Evolutionary conservation across 306 rosid species (phyloP).

Genomic region (Sophora flavescens): DNA sequence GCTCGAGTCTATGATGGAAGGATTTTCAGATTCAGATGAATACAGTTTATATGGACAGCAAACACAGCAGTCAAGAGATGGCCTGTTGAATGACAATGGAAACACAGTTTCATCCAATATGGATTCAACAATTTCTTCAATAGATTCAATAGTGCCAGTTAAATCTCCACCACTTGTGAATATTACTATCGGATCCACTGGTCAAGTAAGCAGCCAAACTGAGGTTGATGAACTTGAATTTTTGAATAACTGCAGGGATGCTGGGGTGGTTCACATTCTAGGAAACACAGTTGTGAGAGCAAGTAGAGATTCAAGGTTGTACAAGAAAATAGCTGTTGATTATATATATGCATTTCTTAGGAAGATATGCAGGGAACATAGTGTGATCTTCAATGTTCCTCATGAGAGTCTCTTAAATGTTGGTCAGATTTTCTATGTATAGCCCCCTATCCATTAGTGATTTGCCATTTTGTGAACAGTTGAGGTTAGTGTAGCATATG

Average conservation of each 20-base stretch:
- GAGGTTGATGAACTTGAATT: constrained; percentile 83
- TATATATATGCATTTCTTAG: constrained; percentile 88
- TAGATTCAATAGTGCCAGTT: constrained; percentile 68
- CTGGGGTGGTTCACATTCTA: constrained; percentile 95
- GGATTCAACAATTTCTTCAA: constrained; percentile 63
- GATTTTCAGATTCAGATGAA: constrained; percentile 85
- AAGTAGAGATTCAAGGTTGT: constrained; percentile 75
- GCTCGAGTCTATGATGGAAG: constrained; percentile 94
- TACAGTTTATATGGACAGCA: constrained; percentile 71
- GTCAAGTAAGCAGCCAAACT: constrained; percentile 61
- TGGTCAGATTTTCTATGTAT: constrained; percentile 91
- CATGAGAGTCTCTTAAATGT: constrained; percentile 96
- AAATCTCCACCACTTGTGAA: constrained; percentile 56
- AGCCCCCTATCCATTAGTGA: constrained; percentile 29
- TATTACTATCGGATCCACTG: constrained; percentile 51
- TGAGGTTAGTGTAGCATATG: constrained; percentile 43
- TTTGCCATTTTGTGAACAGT: constrained; percentile 38
- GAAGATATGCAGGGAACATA: constrained; percentile 92
- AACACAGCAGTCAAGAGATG: constrained; percentile 54
- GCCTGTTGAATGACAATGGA: constrained; percentile 45
- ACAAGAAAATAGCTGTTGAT: constrained; percentile 82
- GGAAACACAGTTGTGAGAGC: constrained; percentile 87
- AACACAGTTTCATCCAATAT: constrained; percentile 50
- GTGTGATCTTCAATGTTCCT: constrained; percentile 95
- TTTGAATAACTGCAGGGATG: constrained; percentile 78